Percentiles rank a stretch among this genome's conserved stretches.
These are phyloP conservation scores for Salix viminalis DNA, from an alignment of 345 rosid species.

Conservation along the genomic window DNA sequence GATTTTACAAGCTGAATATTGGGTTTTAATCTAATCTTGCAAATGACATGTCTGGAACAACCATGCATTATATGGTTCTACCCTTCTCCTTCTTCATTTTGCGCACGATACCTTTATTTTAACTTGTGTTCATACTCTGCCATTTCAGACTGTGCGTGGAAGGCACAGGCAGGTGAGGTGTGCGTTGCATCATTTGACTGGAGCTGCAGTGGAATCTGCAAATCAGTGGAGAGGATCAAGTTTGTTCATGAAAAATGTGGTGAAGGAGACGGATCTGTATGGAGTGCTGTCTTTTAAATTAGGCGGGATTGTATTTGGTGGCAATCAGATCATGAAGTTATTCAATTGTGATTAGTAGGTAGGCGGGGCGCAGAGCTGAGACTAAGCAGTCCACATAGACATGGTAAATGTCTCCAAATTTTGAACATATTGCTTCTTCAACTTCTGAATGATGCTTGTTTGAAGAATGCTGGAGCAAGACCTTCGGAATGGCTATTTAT, in stretches of 20 bases:
- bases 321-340: background rate
- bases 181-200: slow-evolving; percentile 94
- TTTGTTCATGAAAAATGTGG: slow-evolving; percentile 78
- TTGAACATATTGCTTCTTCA: background rate
- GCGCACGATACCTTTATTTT: background rate
- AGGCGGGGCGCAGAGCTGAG: background rate
- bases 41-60: background rate
- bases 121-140: background rate
- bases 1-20: background rate
- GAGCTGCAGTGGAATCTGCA: slow-evolving; percentile 98
- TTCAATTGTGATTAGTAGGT: background rate
- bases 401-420: background rate
- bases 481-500: background rate
- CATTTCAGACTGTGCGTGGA: slow-evolving; percentile 85
- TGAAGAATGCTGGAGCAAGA: background rate
- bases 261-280: slow-evolving; percentile 84
- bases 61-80: background rate
- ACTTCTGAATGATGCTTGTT: background rate
- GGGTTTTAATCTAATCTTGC: background rate
- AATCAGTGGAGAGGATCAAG: slow-evolving; percentile 85
- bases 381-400: background rate
- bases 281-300: slow-evolving; percentile 49
- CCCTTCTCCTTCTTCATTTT: background rate
- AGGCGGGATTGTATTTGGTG: background rate
- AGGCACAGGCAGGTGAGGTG: slow-evolving; percentile 83